Conservation (phyloP, 2,329 filamentous ascomycete genomes). For the Neofusicoccum laricinum region DNA sequence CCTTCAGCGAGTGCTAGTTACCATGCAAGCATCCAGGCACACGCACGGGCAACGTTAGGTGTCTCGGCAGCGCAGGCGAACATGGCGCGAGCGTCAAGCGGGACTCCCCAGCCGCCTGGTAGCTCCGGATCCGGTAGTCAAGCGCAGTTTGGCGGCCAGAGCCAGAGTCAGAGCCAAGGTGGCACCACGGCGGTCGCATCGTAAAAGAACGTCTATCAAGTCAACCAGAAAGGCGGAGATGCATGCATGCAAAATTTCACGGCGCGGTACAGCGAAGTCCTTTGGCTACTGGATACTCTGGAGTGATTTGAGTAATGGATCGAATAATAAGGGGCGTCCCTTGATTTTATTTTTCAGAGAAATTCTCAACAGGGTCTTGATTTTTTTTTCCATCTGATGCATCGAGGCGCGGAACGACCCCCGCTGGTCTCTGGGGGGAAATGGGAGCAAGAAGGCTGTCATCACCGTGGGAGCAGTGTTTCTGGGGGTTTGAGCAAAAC, state of each 20-base stretch:
- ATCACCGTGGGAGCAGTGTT: not conserved
- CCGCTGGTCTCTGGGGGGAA: not conserved
- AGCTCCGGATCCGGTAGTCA: slow-evolving; percentile 25
- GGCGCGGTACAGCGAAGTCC: not conserved
- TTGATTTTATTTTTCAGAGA: not conserved
- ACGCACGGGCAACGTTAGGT: slow-evolving; percentile 36
- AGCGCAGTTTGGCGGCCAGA: not conserved
- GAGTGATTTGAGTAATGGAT: not conserved
- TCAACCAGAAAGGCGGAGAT: not conserved
- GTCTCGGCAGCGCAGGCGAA: slow-evolving; percentile 24
- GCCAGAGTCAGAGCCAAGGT: slow-evolving; percentile 22
- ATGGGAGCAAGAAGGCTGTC: not conserved
- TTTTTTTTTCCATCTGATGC: not conserved
- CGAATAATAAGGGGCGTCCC: not conserved
- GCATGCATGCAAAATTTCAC: not conserved
- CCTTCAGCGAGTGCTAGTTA: slow-evolving; percentile 29
- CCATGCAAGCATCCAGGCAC: slow-evolving; percentile 19
- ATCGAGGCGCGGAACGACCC: not conserved
- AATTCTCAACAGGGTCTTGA: not conserved
- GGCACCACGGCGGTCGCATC: slow-evolving; percentile 23
- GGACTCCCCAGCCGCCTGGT: slow-evolving; percentile 34
- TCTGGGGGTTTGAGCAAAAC: not conserved
- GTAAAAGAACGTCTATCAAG: not conserved
- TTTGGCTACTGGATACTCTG: not conserved
- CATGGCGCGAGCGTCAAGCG: slow-evolving; percentile 28